phyloP scores from a whole-genome alignment of 495 filamentous ascomycete species.

The Penicillium arizonense region DNA sequence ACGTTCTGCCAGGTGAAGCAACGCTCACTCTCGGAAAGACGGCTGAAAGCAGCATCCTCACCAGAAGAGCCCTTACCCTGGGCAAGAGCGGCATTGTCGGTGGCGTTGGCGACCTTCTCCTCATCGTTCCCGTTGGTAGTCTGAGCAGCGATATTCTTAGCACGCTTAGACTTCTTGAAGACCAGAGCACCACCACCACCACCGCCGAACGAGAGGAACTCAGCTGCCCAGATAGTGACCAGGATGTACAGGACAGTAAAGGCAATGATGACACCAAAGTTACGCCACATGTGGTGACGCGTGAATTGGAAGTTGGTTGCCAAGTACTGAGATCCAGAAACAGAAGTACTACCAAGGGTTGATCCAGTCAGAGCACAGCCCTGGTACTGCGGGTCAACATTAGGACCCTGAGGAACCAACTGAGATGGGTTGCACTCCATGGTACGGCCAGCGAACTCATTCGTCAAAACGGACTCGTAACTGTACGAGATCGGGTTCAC shows the following conservation, averaged over 20 bases:
- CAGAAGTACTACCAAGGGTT: slow-evolving; percentile 33
- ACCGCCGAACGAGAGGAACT: slow-evolving; percentile 50
- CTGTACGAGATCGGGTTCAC: slow-evolving; percentile 75
- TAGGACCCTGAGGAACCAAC: slow-evolving; percentile 56
- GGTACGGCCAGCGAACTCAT: slow-evolving; percentile 60
- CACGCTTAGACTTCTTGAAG: slow-evolving; percentile 65
- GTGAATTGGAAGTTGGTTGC: slow-evolving; percentile 55
- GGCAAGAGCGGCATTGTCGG: slow-evolving; percentile 40
- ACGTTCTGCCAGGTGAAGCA: slow-evolving; percentile 77
- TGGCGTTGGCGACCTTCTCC: slow-evolving; percentile 37
- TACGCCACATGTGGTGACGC: slow-evolving; percentile 70
- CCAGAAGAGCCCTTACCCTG: slow-evolving; percentile 43
- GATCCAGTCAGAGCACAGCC: slow-evolving; percentile 63
- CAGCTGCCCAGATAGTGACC: slow-evolving; percentile 61
- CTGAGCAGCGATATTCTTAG: slow-evolving; percentile 51
- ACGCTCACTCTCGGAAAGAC: slow-evolving; percentile 59
- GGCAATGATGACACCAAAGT: slow-evolving; percentile 73
- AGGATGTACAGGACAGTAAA: slow-evolving; percentile 68
- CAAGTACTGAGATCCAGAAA: slow-evolving; percentile 63
- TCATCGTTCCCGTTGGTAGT: slow-evolving; percentile 42
- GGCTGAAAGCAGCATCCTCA: slow-evolving; percentile 45
- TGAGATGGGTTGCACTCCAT: slow-evolving; percentile 60
- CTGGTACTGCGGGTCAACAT: slow-evolving; percentile 50
- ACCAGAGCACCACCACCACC: slow-evolving; percentile 59
- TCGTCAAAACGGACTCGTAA: slow-evolving; percentile 68